Base-by-base conservation (phyloP, 495 filamentous ascomycete species). In the Penicillium riverlandense region DNA sequence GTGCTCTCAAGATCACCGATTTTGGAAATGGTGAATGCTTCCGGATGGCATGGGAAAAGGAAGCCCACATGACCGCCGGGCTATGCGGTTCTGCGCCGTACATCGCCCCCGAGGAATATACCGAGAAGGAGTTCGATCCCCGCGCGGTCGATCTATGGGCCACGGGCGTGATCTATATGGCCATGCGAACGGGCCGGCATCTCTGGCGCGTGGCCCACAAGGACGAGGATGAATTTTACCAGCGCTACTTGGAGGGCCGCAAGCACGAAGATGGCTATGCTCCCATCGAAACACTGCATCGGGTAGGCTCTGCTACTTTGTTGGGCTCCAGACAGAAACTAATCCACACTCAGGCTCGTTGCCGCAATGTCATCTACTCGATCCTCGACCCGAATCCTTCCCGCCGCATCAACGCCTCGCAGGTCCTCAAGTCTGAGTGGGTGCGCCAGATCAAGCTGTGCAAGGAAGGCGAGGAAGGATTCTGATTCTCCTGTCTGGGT, bases 1-100 rank as follows among this genome's bases (percentile, higher is more conserved):
- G 92, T 41, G 83, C 83, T n/a, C 76, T 99, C 50, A 99, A 99
- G 61, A 97, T 99, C 52, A 97, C 94, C 29, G 92, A 99, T 61
- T 99, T 99, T 55, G 92, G 92, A 45, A 99, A 99, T 55, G 92
- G 94, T 53, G 92, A 99, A 59, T 99, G 92, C 65, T 99, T 99
- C 77, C 85, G 94, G 35, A 97, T 97, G 92, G 94, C 92, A 4
- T 99, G 92, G 92, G 92, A 99, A 65, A 87, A 88, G 40, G 89
- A 96, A 65, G 83, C 94, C 12, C 92, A 97, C 63, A 96, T 97
- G 94, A 95, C 94, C 2, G 88, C 86, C 14, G 94, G 94, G 16
- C 80, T 97, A 2, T 99, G 92, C 65, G 92, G 92, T 15, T 95
- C 88, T 0, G 92, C 90, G 16, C 92, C 92, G 5, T 99, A 99